A percentile compares a stretch with the other conserved stretches of the same genome.
Conservation (phyloP, 2,329 filamentous ascomycete species). For the Pseudocercospora fuligena region DNA sequence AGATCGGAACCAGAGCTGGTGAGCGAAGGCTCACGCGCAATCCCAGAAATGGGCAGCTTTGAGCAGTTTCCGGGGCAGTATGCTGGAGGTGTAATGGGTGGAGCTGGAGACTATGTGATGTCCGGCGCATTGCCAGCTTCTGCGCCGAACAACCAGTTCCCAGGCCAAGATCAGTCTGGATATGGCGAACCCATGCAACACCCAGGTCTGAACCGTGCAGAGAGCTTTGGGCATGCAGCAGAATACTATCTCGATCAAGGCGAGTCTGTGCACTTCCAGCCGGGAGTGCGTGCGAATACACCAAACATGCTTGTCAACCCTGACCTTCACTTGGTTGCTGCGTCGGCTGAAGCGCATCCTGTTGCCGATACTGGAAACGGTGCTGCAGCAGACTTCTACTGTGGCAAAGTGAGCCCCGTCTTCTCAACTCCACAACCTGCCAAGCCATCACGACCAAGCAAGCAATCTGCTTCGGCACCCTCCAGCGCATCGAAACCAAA, state of each 20-base stretch:
- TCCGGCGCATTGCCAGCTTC: constrained; percentile 38
- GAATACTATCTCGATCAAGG: constrained; percentile 68
- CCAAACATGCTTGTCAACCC: constrained; percentile 59
- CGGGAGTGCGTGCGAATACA: constrained; percentile 60
- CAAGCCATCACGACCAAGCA: constrained; percentile 40
- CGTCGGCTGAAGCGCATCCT: constrained; percentile 57
- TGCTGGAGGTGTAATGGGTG: constrained; percentile 27
- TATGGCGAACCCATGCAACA: constrained; percentile 41
- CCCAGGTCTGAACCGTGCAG: constrained; percentile 38
- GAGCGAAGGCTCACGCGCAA: constrained; percentile 29
- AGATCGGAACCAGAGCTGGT: constrained; percentile 24
- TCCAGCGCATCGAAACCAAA: constrained; percentile 31
- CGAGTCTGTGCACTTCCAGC: constrained; percentile 63
- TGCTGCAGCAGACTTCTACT: constrained; percentile 60
- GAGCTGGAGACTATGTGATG: constrained; percentile 28
- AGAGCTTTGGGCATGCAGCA: constrained; percentile 57
- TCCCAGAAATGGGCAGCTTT: constrained; percentile 38
- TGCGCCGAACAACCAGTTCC: constrained; percentile 55
- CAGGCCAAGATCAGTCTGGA: constrained; percentile 58
- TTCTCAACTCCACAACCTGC: constrained; percentile 27
- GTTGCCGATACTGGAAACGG: constrained; percentile 64
- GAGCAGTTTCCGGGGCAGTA: constrained; percentile 41
- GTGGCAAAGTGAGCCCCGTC: constrained; percentile 32
- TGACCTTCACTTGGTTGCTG: constrained; percentile 61
- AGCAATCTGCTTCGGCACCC: constrained; percentile 33